phyloP scores from a whole-genome alignment of 2,329 filamentous ascomycete species.

The Stachybotrys chartarum region DNA sequence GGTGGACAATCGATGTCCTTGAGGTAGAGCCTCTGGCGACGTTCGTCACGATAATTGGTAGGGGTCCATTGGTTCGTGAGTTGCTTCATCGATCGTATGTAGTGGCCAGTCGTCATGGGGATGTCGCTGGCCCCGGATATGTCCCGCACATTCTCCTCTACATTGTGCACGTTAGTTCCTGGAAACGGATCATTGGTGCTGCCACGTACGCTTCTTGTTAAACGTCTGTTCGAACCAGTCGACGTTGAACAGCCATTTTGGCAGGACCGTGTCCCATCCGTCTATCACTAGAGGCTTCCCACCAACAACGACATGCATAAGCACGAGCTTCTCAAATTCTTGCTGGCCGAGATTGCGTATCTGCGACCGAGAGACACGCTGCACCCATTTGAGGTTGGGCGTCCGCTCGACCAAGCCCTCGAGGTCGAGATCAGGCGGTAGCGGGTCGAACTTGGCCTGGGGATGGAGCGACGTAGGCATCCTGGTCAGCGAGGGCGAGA shows the following conservation, averaged over 20 bases:
- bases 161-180: constrained; percentile 11
- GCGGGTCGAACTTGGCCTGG: constrained; percentile 84
- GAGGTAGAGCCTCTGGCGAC: constrained; percentile 80
- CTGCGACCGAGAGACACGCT: constrained; percentile 70
- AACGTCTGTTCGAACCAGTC: constrained; percentile 75
- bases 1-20: constrained; percentile 95
- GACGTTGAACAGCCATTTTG: constrained; percentile 69
- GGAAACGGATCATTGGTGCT: background rate
- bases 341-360: constrained; percentile 70
- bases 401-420: constrained; percentile 66
- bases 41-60: constrained; percentile 69
- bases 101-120: constrained; percentile 82
- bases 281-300: constrained; percentile 89
- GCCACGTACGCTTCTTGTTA: constrained; percentile 64
- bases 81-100: constrained; percentile 78
- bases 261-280: constrained; percentile 71
- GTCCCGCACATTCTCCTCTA: constrained; percentile 81
- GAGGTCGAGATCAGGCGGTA: constrained; percentile 79
- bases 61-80: constrained; percentile 76
- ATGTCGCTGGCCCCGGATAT: constrained; percentile 66
- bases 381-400: constrained; percentile 80
- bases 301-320: constrained; percentile 73
- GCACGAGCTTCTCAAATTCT: constrained; percentile 78
- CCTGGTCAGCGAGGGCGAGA: background rate
- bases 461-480: constrained; percentile 75